phyloP scores from a whole-genome alignment of 306 rosid genomes.

The Prunus mongolica region DNA sequence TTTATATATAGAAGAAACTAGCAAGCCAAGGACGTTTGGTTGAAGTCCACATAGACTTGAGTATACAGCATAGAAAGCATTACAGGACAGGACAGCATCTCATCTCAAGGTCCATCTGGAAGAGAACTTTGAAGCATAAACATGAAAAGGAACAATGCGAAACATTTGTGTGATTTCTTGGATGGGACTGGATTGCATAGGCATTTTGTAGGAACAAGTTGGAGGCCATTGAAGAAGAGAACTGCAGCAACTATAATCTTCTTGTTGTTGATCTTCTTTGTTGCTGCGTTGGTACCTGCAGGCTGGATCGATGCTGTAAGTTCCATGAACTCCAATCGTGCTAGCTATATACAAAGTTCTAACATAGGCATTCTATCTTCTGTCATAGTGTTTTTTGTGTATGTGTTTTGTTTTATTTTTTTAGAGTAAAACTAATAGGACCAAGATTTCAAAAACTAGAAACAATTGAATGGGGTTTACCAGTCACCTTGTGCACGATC shows the following conservation, averaged over 20 bases:
- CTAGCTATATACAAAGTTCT: background rate
- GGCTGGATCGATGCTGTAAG: conserved; percentile 33
- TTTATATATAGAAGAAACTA: background rate
- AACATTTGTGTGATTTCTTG: conserved; percentile 24
- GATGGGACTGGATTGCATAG: conserved; percentile 16
- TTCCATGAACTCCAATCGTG: background rate
- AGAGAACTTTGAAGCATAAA: background rate
- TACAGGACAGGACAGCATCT: no score
- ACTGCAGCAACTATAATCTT: conserved; percentile 4
- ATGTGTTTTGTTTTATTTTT: background rate
- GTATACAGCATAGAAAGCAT: no score
- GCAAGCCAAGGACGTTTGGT: background rate
- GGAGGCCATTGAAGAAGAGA: conserved; percentile 16
- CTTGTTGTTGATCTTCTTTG: conserved; percentile 25
- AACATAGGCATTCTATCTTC: background rate
- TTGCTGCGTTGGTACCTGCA: background rate
- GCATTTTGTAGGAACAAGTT: background rate
- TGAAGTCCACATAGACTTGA: no score
- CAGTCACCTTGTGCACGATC: background rate
- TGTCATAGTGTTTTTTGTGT: background rate
- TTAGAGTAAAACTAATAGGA: background rate
- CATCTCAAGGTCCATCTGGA: background rate
- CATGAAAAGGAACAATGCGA: conserved; percentile 44
- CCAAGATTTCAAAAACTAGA: background rate
- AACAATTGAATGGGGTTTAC: background rate